A percentile compares a stretch with the other conserved stretches of the same genome.
Conservation (phyloP, 1,139 yeast genomes). For the Hansenula anomala region DNA sequence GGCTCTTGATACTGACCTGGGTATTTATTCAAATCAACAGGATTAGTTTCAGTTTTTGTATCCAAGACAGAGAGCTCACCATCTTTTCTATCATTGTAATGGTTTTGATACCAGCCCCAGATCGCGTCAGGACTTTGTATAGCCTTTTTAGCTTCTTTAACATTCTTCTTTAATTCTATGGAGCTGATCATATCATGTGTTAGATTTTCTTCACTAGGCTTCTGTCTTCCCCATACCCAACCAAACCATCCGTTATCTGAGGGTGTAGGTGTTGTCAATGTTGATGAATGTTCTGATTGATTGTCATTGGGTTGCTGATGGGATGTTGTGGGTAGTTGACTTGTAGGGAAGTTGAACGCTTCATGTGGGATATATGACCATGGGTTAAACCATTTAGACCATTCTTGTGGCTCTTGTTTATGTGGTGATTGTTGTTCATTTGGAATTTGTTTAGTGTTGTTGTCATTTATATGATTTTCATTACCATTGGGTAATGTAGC, state of each 20-base stretch:
- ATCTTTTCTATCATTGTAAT: conserved; percentile 1
- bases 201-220: conserved; percentile 7
- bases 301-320: conserved; percentile 1
- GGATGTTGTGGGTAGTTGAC: neutral
- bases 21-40: conserved; percentile 34
- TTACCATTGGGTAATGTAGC: too few species aligned
- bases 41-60: conserved; percentile 35
- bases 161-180: conserved; percentile 11
- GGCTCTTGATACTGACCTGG: conserved; percentile 27
- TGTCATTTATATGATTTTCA: too few species aligned
- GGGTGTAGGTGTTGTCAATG: conserved; percentile 2
- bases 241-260: conserved; percentile 10
- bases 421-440: neutral
- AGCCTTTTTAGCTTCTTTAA: conserved; percentile 16
- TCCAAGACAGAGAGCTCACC: conserved; percentile 37
- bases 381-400: conserved; percentile 16
- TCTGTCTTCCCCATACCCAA: conserved; percentile 9
- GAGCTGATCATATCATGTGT: conserved; percentile 10
- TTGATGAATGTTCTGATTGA: conserved; percentile 9
- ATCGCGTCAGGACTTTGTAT: conserved; percentile 13
- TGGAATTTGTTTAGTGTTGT: neutral
- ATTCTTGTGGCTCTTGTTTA: neutral
- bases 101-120: conserved; percentile 21
- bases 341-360: conserved; percentile 3
- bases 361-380: conserved; percentile 11